phyloP scores from a whole-genome alignment of 768 basidiomycete species.

The Strobilomyces dryophilus region DNA sequence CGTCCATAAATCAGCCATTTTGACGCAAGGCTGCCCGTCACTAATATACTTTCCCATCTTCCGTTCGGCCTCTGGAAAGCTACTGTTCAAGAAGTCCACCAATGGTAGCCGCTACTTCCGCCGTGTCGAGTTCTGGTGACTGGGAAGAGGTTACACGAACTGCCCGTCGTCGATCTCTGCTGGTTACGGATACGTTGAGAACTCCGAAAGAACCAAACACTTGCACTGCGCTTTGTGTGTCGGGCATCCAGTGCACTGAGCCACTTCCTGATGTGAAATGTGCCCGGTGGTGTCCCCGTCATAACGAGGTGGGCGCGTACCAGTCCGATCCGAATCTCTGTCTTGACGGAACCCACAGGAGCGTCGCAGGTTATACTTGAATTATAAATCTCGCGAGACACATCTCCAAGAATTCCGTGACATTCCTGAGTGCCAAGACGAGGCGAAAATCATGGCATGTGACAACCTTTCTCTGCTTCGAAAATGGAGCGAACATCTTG shows the following conservation, averaged over 20 bases:
- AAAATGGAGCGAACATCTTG: constrained; percentile 31
- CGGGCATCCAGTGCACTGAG: constrained; percentile 11
- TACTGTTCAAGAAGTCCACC: background rate
- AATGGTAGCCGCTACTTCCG: background rate
- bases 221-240: constrained; percentile 17
- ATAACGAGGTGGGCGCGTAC: constrained; percentile 25
- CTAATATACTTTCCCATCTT: background rate
- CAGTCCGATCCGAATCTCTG: background rate
- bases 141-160: background rate
- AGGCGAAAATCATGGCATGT: constrained; percentile 26
- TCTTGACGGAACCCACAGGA: constrained; percentile 18
- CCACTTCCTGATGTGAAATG: constrained; percentile 5
- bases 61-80: background rate
- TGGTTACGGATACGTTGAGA: constrained; percentile 1
- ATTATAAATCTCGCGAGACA: constrained; percentile 33
- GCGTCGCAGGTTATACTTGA: constrained; percentile 35
- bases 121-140: background rate
- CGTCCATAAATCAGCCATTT: background rate
- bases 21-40: background rate
- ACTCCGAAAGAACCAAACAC: constrained; percentile 7
- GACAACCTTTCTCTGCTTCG: constrained; percentile 28
- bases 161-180: background rate
- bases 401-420: constrained; percentile 30
- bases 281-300: constrained; percentile 26
- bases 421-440: constrained; percentile 23